These are phyloP conservation scores for Acephala macrosclerotiorum DNA, from an alignment of 2,329 filamentous ascomycete genomes.

Conservation along the genomic window DNA sequence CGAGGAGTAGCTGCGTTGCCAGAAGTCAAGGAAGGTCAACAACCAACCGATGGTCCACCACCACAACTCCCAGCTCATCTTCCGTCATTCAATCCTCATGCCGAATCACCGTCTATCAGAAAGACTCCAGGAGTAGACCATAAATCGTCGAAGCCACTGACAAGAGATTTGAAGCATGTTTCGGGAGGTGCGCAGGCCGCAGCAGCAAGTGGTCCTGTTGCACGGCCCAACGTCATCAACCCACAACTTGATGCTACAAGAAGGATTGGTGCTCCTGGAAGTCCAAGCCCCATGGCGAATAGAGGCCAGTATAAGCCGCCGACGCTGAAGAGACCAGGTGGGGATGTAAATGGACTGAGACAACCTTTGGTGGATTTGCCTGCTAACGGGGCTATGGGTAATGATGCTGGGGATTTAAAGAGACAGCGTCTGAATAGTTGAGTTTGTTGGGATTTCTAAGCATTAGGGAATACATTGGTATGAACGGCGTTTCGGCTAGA, in stretches of 20 bases:
- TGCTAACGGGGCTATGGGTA: slow-evolving; percentile 37
- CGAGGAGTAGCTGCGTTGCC: slow-evolving; percentile 66
- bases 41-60: slow-evolving; percentile 36
- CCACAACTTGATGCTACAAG: slow-evolving; percentile 61
- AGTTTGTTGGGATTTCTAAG: background rate
- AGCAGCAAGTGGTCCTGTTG: slow-evolving; percentile 12
- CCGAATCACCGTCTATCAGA: slow-evolving; percentile 84
- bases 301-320: slow-evolving; percentile 65
- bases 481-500: background rate
- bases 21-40: slow-evolving; percentile 44
- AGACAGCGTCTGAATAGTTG: slow-evolving; percentile 42
- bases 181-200: slow-evolving; percentile 44
- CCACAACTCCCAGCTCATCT: slow-evolving; percentile 52
- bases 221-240: slow-evolving; percentile 56
- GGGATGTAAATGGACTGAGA: slow-evolving; percentile 24
- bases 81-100: slow-evolving; percentile 74
- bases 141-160: slow-evolving; percentile 74
- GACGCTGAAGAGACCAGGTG: slow-evolving; percentile 53
- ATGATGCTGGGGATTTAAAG: slow-evolving; percentile 40
- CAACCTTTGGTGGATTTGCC: slow-evolving; percentile 40
- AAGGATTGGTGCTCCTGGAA: slow-evolving; percentile 65
- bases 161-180: slow-evolving; percentile 61
- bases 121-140: slow-evolving; percentile 91
- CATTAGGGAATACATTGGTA: background rate
- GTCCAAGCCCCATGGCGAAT: slow-evolving; percentile 63